These are phyloP conservation scores for Pseudozyma hubeiensis DNA, from an alignment of 1,284 basidiomycete genomes.

Conservation along the genomic window DNA sequence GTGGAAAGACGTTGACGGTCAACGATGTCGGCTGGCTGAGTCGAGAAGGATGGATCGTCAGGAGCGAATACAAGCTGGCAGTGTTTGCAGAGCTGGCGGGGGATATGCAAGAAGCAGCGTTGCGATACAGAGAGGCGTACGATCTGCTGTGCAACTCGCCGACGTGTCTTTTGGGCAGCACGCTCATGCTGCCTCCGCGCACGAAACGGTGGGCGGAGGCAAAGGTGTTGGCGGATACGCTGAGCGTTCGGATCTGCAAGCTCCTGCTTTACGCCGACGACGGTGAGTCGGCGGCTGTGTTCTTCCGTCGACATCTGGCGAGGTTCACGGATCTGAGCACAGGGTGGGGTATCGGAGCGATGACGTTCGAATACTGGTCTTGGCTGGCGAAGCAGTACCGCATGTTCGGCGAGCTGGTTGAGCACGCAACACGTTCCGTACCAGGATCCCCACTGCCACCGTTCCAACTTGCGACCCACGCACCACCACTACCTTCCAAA, in stretches of 20 bases:
- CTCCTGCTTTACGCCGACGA: constrained; percentile 89
- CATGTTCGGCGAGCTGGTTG: constrained; percentile 59
- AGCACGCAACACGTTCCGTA: constrained; percentile 31
- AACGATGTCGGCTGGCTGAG: constrained; percentile 71
- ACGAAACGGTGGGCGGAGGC: constrained; percentile 99
- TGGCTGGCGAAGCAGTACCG: constrained; percentile 87
- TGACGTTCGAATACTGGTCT: constrained; percentile 96
- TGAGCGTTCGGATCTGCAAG: constrained; percentile 57
- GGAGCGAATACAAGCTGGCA: constrained; percentile 96
- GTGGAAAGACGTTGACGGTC: constrained; percentile 12
- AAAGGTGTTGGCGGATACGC: constrained; percentile 86
- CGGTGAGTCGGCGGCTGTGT: constrained; percentile 75
- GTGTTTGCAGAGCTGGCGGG: constrained; percentile 93
- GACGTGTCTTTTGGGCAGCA: constrained; percentile 73
- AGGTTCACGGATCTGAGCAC: constrained; percentile 87
- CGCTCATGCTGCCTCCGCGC: constrained; percentile 84
- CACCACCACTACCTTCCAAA: constrained; percentile 49
- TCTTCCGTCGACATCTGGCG: constrained; percentile 84
- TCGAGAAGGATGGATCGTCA: constrained; percentile 91
- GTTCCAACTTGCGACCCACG: constrained; percentile 33
- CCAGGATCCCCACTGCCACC: constrained; percentile 38
- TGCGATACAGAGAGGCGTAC: constrained; percentile 42
- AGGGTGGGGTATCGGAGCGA: constrained; percentile 96
- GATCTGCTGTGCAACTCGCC: constrained; percentile 35
- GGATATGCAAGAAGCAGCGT: constrained; percentile 77